Conservation (phyloP, 305 asterid species). For the Solanum hybrid region DNA sequence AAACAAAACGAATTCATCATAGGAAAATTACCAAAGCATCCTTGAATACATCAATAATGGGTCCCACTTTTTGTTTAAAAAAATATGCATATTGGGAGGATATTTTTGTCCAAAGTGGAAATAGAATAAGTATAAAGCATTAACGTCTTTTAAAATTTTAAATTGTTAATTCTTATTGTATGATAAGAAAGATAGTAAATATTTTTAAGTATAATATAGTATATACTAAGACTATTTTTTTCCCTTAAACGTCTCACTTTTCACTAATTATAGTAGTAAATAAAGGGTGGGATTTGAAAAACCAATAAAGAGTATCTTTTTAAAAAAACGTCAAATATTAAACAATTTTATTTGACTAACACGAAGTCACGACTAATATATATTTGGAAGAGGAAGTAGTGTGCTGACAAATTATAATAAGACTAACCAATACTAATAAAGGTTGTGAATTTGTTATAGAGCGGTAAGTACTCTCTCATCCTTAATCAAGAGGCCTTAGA, state of each 20-base stretch:
- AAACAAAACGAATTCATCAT: no score
- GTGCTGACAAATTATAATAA: neutral
- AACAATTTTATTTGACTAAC: neutral
- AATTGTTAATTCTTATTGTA: no score
- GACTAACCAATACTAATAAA: neutral
- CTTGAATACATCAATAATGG: no score
- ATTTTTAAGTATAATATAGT: neutral
- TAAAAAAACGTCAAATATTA: neutral
- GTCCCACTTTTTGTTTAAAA: no score
- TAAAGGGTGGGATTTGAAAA: neutral
- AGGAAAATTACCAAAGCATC: no score
- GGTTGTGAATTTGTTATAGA: neutral
- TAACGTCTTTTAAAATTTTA: no score
- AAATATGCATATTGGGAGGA: no score
- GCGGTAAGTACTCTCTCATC: rapidly evolving
- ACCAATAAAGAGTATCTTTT: neutral
- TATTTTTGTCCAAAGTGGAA: no score
- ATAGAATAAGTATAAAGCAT: no score
- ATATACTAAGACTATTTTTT: neutral
- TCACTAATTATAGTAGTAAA: neutral
- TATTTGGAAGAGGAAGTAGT: neutral
- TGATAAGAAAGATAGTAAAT: neutral
- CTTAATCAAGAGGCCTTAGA: no score
- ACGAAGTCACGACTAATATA: no score
- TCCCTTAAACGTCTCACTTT: neutral